These are phyloP conservation scores for Globisporangium megalacanthum DNA, from an alignment of 352 stramenopile species.

Conservation along the genomic window DNA sequence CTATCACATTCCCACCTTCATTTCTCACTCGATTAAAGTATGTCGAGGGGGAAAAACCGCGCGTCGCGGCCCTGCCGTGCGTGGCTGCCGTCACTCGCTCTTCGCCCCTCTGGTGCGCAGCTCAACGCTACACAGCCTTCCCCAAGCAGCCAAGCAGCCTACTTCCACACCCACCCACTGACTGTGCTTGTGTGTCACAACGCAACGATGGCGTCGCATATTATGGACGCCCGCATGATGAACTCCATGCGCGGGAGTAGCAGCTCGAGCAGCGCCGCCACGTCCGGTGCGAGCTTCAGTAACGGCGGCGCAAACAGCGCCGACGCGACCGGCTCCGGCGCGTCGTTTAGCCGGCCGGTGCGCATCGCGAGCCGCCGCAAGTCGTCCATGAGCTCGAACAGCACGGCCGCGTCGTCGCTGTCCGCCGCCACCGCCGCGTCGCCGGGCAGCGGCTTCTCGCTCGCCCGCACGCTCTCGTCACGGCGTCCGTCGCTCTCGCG, in stretches of 20 bases:
- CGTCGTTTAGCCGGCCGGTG: slow-evolving; percentile 11
- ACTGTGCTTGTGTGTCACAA: slow-evolving; percentile 7
- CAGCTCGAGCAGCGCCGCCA: slow-evolving; percentile 18
- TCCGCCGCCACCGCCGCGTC: slow-evolving; percentile 16
- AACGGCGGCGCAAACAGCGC: not conserved
- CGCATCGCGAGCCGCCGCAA: slow-evolving; percentile 36
- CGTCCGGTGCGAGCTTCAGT: slow-evolving; percentile 1
- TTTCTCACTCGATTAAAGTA: not conserved
- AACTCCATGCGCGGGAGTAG: slow-evolving; percentile 37
- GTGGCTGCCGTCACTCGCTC: not conserved
- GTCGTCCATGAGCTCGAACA: slow-evolving; percentile 26
- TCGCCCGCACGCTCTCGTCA: slow-evolving; percentile 15
- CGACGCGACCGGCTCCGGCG: slow-evolving; percentile 1
- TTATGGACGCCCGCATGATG: slow-evolving; percentile 56
- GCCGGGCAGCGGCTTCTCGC: slow-evolving; percentile 13
- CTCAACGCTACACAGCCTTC: too few relatives aligned
- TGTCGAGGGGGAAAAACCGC: not conserved
- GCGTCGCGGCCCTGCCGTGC: not conserved
- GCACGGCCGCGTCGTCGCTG: slow-evolving; percentile 23
- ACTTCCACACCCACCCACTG: not conserved
- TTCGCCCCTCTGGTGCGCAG: not conserved
- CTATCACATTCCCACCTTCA: not conserved
- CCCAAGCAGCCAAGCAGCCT: too few relatives aligned
- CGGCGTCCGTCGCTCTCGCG: slow-evolving; percentile 36
- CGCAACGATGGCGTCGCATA: slow-evolving; percentile 50